These are phyloP conservation scores for Pelomyxa schiedti DNA, from an alignment of 78 protist species.

Conservation along the genomic window DNA sequence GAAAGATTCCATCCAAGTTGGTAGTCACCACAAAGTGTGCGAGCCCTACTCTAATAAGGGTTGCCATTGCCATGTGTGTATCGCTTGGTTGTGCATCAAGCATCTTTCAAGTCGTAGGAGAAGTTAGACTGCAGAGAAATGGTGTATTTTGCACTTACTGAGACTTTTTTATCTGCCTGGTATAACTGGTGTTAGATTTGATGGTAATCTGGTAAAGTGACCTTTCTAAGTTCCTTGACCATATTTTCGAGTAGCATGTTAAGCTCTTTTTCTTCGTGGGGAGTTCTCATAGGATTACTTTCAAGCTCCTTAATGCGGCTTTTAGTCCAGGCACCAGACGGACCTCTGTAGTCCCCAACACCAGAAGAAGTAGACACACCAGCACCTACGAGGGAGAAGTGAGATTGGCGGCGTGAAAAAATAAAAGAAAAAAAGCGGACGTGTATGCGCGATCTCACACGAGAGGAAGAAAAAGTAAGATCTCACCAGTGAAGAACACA, in stretches of 20 bases:
- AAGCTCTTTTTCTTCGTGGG: not conserved
- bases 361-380: slow-evolving; percentile 22
- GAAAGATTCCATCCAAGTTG: slow-evolving; percentile 15
- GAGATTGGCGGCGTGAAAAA: too few relatives aligned
- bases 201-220: too few relatives aligned
- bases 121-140: not conserved
- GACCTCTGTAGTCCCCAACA: not conserved
- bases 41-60: not conserved
- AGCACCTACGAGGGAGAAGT: too few relatives aligned
- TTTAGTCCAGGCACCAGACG: not conserved
- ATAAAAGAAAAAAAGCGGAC: too few relatives aligned
- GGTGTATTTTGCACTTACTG: not conserved
- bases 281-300: not conserved
- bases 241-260: not conserved
- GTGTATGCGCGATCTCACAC: too few relatives aligned
- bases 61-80: slow-evolving; percentile 31
- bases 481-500: slow-evolving; percentile 24
- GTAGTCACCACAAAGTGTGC: slow-evolving; percentile 3
- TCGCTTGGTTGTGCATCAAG: not conserved
- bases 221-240: too few relatives aligned
- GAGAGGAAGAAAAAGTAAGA: too few relatives aligned
- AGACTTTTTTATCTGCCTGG: not conserved
- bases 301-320: not conserved
- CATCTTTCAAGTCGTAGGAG: not conserved
- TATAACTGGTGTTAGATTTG: not conserved